phyloP scores from a whole-genome alignment of 805 yeast species.

The Yarrowia divulgata region DNA sequence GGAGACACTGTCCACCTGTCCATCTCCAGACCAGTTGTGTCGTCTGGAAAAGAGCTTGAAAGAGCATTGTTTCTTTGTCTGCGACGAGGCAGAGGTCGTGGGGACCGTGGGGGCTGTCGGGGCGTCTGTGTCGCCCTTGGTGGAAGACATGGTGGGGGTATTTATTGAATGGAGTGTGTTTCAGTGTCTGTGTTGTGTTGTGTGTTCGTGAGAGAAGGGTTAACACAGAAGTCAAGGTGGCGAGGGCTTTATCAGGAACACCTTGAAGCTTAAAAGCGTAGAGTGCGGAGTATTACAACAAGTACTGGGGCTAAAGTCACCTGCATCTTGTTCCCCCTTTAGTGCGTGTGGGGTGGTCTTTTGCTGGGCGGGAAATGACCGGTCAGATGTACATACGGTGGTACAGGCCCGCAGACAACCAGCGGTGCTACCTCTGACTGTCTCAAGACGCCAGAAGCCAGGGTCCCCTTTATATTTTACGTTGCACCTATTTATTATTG shows the following conservation, averaged over 20 bases:
- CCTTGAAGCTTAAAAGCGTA: not conserved
- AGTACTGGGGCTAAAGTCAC: not conserved
- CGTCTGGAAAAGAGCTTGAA: not conserved
- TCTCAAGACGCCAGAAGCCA: not conserved
- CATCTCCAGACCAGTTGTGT: not conserved
- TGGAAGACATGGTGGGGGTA: not conserved
- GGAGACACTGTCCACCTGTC: not conserved
- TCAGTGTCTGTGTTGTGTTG: not conserved
- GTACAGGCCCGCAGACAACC: too few species aligned
- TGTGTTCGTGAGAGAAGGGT: not conserved
- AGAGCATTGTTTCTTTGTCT: not conserved
- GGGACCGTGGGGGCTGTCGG: not conserved
- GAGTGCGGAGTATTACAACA: not conserved
- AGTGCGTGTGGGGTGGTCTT: not conserved
- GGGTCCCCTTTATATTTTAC: not conserved
- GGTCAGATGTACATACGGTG: not conserved
- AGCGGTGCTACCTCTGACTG: not conserved
- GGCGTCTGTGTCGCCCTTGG: not conserved
- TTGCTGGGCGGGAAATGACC: not conserved
- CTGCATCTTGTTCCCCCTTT: not conserved
- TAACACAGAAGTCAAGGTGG: slow-evolving; percentile 7
- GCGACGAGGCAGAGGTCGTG: not conserved
- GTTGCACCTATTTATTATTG: not conserved
- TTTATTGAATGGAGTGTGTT: not conserved
- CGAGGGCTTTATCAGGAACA: slow-evolving; percentile 18